Conservation (phyloP, 2,329 filamentous ascomycete genomes). For the Colletotrichum lentis region DNA sequence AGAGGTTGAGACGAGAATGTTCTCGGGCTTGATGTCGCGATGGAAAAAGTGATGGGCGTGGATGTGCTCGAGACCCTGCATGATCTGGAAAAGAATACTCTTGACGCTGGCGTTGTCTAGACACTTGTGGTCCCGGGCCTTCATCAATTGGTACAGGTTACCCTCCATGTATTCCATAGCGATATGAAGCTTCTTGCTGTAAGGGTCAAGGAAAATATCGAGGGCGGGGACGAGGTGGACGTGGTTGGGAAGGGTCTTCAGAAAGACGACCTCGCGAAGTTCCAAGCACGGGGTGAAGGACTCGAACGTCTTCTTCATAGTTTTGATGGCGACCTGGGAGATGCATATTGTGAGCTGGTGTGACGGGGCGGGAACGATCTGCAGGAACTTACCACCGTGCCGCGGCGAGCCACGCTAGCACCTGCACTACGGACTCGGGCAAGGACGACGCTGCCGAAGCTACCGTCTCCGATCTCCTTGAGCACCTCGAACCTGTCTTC, state of each 20-base stretch:
- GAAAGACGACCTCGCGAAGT: constrained; percentile 94
- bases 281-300: constrained; percentile 90
- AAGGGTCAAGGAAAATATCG: constrained; percentile 97
- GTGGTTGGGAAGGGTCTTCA: constrained; percentile 86
- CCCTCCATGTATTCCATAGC: constrained; percentile 99
- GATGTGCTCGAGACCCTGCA: constrained; percentile 95
- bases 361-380: constrained; percentile 9
- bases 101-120: constrained; percentile 92
- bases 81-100: constrained; percentile 96
- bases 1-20: constrained; percentile 95
- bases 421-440: constrained; percentile 92
- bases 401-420: constrained; percentile 84
- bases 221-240: constrained; percentile 94
- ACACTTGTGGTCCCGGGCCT: constrained; percentile 93
- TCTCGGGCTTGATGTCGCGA: constrained; percentile 98
- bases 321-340: constrained; percentile 92
- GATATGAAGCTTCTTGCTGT: constrained; percentile 96
- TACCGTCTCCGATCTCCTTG: constrained; percentile 98
- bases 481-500: constrained; percentile 96
- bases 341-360: constrained; percentile 18
- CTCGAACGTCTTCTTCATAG: constrained; percentile 99
- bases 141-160: constrained; percentile 99
- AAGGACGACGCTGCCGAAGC: constrained; percentile 94
- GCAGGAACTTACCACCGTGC: constrained; percentile 79
- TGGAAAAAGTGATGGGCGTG: constrained; percentile 98